Evolutionary conservation across 306 rosid genomes (phyloP).

Genomic region (Argentina anserina): DNA sequence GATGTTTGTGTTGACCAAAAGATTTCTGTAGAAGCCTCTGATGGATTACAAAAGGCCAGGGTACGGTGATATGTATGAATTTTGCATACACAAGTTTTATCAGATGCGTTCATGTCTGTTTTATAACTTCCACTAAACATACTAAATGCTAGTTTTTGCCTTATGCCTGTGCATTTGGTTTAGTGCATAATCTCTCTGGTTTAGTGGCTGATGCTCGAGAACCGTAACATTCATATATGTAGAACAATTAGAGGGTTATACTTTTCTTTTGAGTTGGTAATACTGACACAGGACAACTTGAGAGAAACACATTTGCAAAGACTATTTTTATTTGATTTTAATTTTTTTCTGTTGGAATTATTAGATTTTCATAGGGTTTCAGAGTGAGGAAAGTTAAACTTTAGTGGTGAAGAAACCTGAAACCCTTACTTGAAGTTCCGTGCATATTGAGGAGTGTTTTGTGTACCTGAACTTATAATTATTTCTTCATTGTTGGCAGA

Average conservation of each 20-base stretch:
- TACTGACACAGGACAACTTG: neutral
- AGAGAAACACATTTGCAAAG: neutral
- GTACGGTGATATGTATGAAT: slow-evolving; percentile 35
- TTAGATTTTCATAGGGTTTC: neutral
- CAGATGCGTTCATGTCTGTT: neutral
- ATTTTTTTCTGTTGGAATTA: neutral
- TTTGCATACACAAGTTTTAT: neutral
- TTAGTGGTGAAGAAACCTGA: neutral
- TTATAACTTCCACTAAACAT: neutral
- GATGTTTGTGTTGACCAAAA: slow-evolving; percentile 78
- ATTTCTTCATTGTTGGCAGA: slow-evolving; percentile 53
- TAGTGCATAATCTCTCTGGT: neutral
- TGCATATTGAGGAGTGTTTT: neutral
- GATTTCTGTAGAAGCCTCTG: slow-evolving; percentile 87
- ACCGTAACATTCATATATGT: neutral
- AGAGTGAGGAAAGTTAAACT: neutral
- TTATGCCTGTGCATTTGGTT: neutral
- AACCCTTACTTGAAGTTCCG: neutral
- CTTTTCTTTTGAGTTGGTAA: neutral
- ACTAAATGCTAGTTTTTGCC: neutral
- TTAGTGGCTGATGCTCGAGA: neutral
- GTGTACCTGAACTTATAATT: slow-evolving; percentile 25
- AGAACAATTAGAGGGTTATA: neutral
- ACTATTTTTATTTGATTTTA: neutral
- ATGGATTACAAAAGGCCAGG: slow-evolving; percentile 85